Percentiles rank a stretch among this genome's conserved stretches.
Evolutionary conservation across 345 rosid genomes (phyloP).

Genomic region (Iberis pinnata): DNA sequence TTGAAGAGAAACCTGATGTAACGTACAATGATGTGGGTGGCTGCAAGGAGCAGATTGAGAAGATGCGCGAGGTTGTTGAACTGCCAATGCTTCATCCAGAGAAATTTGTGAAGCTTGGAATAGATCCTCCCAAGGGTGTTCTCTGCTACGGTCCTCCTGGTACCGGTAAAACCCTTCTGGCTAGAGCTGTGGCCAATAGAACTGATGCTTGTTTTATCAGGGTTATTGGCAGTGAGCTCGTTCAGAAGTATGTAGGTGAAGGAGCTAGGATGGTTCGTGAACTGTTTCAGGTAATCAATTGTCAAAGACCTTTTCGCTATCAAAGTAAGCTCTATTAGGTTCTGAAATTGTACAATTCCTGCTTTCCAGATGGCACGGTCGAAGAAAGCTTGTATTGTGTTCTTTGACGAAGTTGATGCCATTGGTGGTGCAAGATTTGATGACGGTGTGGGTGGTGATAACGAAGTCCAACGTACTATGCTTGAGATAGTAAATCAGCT

Average conservation of each 20-base stretch:
- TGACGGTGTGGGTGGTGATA: conserved; percentile 65
- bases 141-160: conserved; percentile 97
- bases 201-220: conserved; percentile 95
- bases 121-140: conserved; percentile 95
- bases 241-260: conserved; percentile 92
- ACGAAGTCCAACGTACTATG: conserved; percentile 73
- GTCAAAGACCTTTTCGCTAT: background rate
- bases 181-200: conserved; percentile 95
- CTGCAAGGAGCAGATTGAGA: conserved; percentile 93
- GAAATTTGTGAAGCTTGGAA: conserved; percentile 94
- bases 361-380: conserved; percentile 71
- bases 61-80: conserved; percentile 94
- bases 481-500: conserved; percentile 86
- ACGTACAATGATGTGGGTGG: conserved; percentile 95
- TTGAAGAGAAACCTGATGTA: conserved; percentile 93
- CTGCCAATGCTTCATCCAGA: conserved; percentile 98
- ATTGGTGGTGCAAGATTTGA: conserved; percentile 75
- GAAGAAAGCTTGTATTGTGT: conserved; percentile 77
- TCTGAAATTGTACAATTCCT: background rate
- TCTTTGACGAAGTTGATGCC: conserved; percentile 82
- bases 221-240: conserved; percentile 93
- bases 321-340: background rate
- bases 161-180: conserved; percentile 85
- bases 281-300: conserved; percentile 62
- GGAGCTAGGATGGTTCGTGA: conserved; percentile 98